Evolutionary conservation across 2,329 filamentous ascomycete species (phyloP).

Genomic region (Biscogniauxia marginata): DNA sequence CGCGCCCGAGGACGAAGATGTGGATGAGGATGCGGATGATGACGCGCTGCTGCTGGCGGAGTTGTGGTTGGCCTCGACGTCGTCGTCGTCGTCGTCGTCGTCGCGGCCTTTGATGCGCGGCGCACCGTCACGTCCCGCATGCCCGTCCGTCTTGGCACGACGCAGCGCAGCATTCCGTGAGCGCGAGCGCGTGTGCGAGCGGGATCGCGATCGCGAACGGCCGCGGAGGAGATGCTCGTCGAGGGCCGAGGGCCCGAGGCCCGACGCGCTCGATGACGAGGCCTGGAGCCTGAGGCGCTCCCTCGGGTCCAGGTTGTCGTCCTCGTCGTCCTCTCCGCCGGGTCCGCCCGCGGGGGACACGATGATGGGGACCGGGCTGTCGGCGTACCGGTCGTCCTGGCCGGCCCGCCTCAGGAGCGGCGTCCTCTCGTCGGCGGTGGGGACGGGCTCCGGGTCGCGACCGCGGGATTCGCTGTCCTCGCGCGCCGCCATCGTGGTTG

Average conservation of each 20-base stretch:
- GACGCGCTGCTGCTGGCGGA: background rate
- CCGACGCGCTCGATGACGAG: slow-evolving; percentile 35
- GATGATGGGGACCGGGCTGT: slow-evolving; percentile 6
- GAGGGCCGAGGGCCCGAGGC: slow-evolving; percentile 42
- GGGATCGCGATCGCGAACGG: slow-evolving; percentile 29
- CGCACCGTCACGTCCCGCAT: too few relatives aligned
- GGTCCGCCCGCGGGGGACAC: slow-evolving; percentile 11
- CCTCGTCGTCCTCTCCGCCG: background rate
- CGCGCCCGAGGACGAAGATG: slow-evolving; percentile 1
- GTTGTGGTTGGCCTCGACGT: background rate
- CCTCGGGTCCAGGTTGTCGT: slow-evolving; percentile 25
- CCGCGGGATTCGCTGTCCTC: background rate
- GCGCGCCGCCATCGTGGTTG: background rate
- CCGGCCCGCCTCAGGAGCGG: background rate
- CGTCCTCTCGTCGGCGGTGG: slow-evolving; percentile 1
- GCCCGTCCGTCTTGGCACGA: slow-evolving; percentile 1
- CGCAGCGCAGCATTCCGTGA: slow-evolving; percentile 12
- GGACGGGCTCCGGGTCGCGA: background rate
- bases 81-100: background rate
- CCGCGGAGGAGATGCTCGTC: slow-evolving; percentile 41
- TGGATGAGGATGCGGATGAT: background rate
- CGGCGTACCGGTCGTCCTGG: slow-evolving; percentile 2
- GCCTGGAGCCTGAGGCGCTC: slow-evolving; percentile 40
- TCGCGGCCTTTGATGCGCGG: background rate
- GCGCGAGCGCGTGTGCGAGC: slow-evolving; percentile 7